A percentile compares a stretch with the other conserved stretches of the same genome.
Evolutionary conservation across 23 red algal species (phyloP).

Genomic region (Gracilaria gracilis): DNA sequence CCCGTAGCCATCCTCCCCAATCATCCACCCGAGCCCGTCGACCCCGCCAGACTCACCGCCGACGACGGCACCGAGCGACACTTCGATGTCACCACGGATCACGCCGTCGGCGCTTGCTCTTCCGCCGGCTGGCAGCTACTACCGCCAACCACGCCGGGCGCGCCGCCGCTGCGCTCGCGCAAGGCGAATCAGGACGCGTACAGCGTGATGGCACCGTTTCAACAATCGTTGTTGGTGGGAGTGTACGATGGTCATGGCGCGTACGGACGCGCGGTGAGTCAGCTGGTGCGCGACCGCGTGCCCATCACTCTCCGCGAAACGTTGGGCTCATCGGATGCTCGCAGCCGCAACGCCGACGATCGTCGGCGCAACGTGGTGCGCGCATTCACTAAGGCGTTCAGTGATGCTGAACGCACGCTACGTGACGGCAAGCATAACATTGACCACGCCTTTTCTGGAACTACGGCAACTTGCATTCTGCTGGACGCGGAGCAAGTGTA

Average conservation of each 20-base stretch:
- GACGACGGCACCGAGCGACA: constrained; percentile 31
- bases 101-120: constrained; percentile 63
- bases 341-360: constrained; percentile 3
- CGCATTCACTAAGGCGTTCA: constrained; percentile 51
- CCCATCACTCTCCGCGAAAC: constrained; percentile 7
- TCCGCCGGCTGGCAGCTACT: constrained; percentile 75
- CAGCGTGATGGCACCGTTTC: constrained; percentile 50
- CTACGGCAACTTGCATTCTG: constrained; percentile 78
- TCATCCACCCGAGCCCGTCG: neutral
- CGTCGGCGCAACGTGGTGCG: constrained; percentile 2
- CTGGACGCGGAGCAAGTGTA: constrained; percentile 75
- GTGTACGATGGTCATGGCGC: constrained; percentile 83
- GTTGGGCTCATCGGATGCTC: neutral
- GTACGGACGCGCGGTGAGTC: constrained; percentile 53
- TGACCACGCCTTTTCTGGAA: constrained; percentile 85
- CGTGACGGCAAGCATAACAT: constrained; percentile 39
- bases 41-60: neutral
- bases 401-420: constrained; percentile 44
- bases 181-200: constrained; percentile 75
- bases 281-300: constrained; percentile 48
- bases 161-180: constrained; percentile 24
- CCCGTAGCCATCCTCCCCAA: neutral
- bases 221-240: constrained; percentile 26
- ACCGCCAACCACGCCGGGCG: neutral
- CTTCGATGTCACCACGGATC: constrained; percentile 23